Evolutionary conservation across 345 rosid genomes (phyloP).

Genomic region (Geranium rotundifolium): DNA sequence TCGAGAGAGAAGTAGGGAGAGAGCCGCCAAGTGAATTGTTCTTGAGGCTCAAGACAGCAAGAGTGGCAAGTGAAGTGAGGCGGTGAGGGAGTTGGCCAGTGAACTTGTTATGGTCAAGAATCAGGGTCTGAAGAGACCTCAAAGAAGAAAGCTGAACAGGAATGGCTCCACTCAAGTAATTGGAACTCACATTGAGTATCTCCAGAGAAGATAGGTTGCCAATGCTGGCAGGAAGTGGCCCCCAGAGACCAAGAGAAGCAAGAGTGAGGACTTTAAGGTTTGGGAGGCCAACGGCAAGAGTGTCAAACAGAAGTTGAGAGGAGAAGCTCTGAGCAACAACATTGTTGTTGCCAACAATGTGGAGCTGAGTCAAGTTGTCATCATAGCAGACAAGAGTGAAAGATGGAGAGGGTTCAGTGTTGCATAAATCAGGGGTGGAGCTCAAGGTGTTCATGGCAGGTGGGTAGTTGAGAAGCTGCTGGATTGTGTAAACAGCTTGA

Average conservation of each 20-base stretch:
- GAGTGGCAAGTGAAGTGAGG: conserved; percentile 23
- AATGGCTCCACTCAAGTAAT: conserved; percentile 30
- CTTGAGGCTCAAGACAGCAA: conserved; percentile 45
- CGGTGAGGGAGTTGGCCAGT: conserved; percentile 33
- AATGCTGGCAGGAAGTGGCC: conserved; percentile 33
- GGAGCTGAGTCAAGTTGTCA: conserved; percentile 49
- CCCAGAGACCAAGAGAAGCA: conserved; percentile 43
- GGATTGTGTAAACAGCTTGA: conserved; percentile 27
- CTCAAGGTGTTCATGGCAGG: conserved; percentile 16
- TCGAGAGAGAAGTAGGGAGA: conserved; percentile 27
- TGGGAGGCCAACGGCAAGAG: conserved; percentile 20
- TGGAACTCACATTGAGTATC: conserved; percentile 47
- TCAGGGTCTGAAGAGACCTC: conserved; percentile 37
- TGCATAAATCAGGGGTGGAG: conserved; percentile 31
- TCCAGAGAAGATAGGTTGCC: conserved; percentile 38
- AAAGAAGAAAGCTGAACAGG: conserved; percentile 34
- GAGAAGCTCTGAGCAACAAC: conserved; percentile 17
- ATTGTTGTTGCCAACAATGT: conserved; percentile 28
- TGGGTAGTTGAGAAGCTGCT: conserved; percentile 34
- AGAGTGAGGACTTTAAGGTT: conserved; percentile 47
- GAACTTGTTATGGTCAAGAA: conserved; percentile 38
- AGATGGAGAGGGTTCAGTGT: conserved; percentile 27
- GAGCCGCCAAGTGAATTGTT: conserved; percentile 43
- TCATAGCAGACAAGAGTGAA: conserved; percentile 40
- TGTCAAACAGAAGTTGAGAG: conserved; percentile 21